Conservation (phyloP, 495 filamentous ascomycete genomes). For the Podospora pseudopauciseta region DNA sequence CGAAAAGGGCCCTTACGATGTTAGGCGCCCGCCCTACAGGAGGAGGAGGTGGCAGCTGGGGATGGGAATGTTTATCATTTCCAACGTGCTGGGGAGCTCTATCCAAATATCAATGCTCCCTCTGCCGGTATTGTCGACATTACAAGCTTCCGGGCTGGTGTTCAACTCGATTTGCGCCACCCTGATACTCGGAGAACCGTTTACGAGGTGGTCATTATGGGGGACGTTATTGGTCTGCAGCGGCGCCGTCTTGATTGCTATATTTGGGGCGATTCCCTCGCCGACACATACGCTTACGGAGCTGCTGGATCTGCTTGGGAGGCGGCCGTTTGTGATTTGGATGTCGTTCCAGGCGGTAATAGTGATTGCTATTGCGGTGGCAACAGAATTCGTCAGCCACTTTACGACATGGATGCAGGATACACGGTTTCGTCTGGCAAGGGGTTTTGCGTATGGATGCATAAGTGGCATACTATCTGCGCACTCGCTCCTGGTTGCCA, state of each 20-base stretch:
- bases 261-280: constrained; percentile 93
- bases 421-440: constrained; percentile 68
- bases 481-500: constrained; percentile 88
- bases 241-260: constrained; percentile 84
- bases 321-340: constrained; percentile 82
- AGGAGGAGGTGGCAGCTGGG: constrained; percentile 96
- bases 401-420: constrained; percentile 49
- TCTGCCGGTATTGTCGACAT: constrained; percentile 87
- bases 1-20: constrained; percentile 76
- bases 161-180: constrained; percentile 98
- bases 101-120: constrained; percentile 98
- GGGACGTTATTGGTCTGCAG: constrained; percentile 84
- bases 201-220: constrained; percentile 83
- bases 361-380: constrained; percentile 62
- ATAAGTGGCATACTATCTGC: constrained; percentile 92
- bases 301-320: constrained; percentile 69
- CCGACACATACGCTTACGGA: constrained; percentile 85
- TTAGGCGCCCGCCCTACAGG: constrained; percentile 80
- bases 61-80: constrained; percentile 93
- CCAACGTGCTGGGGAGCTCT: constrained; percentile 90
- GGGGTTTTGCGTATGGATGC: constrained; percentile 83
- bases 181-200: constrained; percentile 87
- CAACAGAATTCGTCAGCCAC: constrained; percentile 55
- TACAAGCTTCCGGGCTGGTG: constrained; percentile 93
- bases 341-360: constrained; percentile 74